Evolutionary conservation across 495 filamentous ascomycete species (phyloP), one percentile per base, ranked within the genome.

Genomic region (Cercophora scortea): DNA sequence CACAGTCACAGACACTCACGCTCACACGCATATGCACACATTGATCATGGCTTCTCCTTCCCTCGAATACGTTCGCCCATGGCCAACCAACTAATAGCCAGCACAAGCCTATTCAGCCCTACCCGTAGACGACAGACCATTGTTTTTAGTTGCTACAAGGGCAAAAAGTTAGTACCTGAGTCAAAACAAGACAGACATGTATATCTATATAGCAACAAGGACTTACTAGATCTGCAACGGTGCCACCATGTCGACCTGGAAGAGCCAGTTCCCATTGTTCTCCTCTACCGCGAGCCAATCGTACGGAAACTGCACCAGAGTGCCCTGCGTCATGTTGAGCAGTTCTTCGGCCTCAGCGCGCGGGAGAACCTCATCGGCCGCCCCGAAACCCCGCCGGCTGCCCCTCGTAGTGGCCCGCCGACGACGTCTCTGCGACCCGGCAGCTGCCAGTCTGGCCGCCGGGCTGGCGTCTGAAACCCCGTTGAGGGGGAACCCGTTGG

Each of bases 181-280:
- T 25, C 42, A 18, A 49, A 25, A 38, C 10, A 7, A 38, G 13
- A 38, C 9, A 38, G 36, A 13, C 8, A 38, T 8, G 35, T 8
- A 3, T 13, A 47, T n/a, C n/a, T 6, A 32, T n/a, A 33, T 32
- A 35, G 8, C 8, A 13, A 17, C 9, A 4, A 16, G 42, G 49
- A 80, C 90, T 81, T 80, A 95, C 92, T 97, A 98, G 53, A 98
- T 98, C 71, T 95, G 89, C 71, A 97, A 74, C 47, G 93, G 93
- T 57, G 93, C 94, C 64, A 98, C 82, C 62, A 93, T 86, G 67
- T 98, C 93, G 44, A 96, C 85, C 67, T 88, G 88, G 67, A 96
- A 97, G 45, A 97, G 81, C 94, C 94, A 98, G 64, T 96, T 95
- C 39, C 89, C 90, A 56, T 86, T 88, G 59, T 84, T 80, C 72